Evolutionary conservation across 441 rosid genomes (phyloP).

Genomic region (Bruguiera hainesii): DNA sequence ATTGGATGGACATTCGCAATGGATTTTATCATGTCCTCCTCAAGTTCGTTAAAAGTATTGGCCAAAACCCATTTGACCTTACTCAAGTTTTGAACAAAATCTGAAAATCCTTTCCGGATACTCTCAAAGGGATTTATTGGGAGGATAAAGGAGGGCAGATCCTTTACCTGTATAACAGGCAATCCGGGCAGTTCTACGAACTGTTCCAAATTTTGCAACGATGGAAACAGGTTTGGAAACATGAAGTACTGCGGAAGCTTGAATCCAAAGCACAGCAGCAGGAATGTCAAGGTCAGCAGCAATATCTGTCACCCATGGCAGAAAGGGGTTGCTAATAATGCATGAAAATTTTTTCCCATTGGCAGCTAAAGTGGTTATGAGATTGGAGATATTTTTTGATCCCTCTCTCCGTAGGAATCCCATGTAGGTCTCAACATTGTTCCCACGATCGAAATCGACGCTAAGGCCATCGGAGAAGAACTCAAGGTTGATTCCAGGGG

Average conservation of each 20-base stretch:
- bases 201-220: conserved; percentile 32
- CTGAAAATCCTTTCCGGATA: conserved; percentile 22
- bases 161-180: conserved; percentile 35
- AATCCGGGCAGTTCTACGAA: conserved; percentile 37
- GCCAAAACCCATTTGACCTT: conserved; percentile 43
- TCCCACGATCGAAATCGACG: conserved; percentile 34
- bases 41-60: conserved; percentile 59
- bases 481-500: conserved; percentile 22
- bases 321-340: conserved; percentile 62
- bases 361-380: conserved; percentile 31
- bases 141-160: conserved; percentile 45
- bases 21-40: conserved; percentile 45
- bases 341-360: conserved; percentile 46
- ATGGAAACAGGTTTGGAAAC: conserved; percentile 47
- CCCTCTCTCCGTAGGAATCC: conserved; percentile 30
- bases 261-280: conserved; percentile 74
- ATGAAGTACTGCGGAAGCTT: conserved; percentile 54
- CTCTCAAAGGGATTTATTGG: conserved; percentile 24
- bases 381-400: conserved; percentile 30
- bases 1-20: conserved; percentile 41
- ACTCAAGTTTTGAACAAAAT: conserved; percentile 28
- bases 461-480: conserved; percentile 48
- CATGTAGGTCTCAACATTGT: conserved; percentile 15
- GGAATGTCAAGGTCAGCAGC: conserved; percentile 55
- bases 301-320: conserved; percentile 68